Evolutionary conservation across 2,329 filamentous ascomycete genomes (phyloP).

Genomic region (Aurifilum marmelostoma): DNA sequence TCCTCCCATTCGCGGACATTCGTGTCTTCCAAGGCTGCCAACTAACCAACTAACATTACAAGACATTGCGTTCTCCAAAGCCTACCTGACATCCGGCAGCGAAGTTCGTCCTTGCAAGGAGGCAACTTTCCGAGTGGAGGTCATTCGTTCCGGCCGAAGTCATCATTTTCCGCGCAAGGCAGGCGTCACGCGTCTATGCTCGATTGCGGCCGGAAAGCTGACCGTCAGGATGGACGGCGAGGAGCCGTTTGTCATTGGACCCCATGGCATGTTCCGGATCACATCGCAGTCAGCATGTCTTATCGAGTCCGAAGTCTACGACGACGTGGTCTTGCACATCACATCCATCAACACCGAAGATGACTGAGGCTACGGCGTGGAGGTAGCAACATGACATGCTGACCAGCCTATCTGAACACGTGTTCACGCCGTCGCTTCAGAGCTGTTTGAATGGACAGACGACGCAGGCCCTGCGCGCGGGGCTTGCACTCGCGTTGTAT

Average conservation of each 20-base stretch:
- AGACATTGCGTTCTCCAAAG: conserved; percentile 40
- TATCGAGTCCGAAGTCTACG: conserved; percentile 33
- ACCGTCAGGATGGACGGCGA: conserved; percentile 32
- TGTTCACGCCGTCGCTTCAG: background rate
- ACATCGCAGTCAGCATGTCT: conserved; percentile 29
- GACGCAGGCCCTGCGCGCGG: background rate
- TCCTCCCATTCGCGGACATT: background rate
- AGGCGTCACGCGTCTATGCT: conserved; percentile 34
- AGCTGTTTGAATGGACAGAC: background rate
- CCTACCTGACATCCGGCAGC: conserved; percentile 34
- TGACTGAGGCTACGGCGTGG: background rate
- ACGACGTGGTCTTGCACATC: conserved; percentile 33
- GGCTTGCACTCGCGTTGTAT: background rate
- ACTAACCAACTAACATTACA: background rate
- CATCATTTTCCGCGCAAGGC: conserved; percentile 30
- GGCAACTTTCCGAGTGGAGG: conserved; percentile 35
- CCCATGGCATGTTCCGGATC: conserved; percentile 36
- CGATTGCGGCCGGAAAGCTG: conserved; percentile 37
- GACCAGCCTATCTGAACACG: background rate
- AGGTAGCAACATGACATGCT: background rate
- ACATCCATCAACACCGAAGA: conserved; percentile 9
- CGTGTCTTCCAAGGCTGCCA: background rate
- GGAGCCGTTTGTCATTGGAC: conserved; percentile 34
- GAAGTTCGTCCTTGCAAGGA: conserved; percentile 34
- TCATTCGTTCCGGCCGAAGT: conserved; percentile 32